Percentiles rank a stretch among this genome's conserved stretches.
Evolutionary conservation across 2,329 filamentous ascomycete species (phyloP).

Genomic region (Cercospora sp.): DNA sequence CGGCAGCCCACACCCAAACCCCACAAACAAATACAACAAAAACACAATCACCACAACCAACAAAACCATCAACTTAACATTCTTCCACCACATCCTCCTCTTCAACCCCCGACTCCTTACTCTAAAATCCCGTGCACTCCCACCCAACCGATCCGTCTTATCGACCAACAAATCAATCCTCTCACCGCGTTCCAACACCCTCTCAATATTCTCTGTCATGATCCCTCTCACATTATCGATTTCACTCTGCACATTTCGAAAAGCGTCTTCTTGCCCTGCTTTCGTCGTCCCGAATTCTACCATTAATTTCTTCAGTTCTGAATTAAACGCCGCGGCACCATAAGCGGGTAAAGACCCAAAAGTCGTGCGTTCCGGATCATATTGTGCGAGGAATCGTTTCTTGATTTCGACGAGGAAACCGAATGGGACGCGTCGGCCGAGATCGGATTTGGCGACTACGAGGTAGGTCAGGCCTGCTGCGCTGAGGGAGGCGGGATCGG

Average conservation of each 20-base stretch:
- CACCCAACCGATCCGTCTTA: slow-evolving; percentile 90
- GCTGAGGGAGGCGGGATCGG: slow-evolving; percentile 36
- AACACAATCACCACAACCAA: slow-evolving; percentile 70
- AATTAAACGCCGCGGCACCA: slow-evolving; percentile 85
- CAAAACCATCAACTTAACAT: slow-evolving; percentile 88
- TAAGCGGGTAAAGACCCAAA: slow-evolving; percentile 82
- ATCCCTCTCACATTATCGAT: slow-evolving; percentile 90
- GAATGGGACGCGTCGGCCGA: slow-evolving; percentile 87
- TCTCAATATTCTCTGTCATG: slow-evolving; percentile 94
- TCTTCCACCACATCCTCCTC: slow-evolving; percentile 99
- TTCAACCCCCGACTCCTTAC: slow-evolving; percentile 82
- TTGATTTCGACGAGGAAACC: slow-evolving; percentile 90
- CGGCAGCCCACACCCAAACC: slow-evolving; percentile 72
- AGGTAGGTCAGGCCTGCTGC: slow-evolving; percentile 85
- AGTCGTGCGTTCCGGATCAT: slow-evolving; percentile 65
- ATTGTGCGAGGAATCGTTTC: slow-evolving; percentile 76
- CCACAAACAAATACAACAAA: slow-evolving; percentile 69
- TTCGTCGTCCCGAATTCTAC: slow-evolving; percentile 79
- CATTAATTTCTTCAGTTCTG: slow-evolving; percentile 73
- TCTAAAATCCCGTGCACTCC: slow-evolving; percentile 85
- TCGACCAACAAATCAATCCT: slow-evolving; percentile 90
- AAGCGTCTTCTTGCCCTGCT: slow-evolving; percentile 74
- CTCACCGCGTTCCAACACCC: slow-evolving; percentile 84
- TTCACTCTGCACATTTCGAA: slow-evolving; percentile 79
- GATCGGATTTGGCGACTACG: slow-evolving; percentile 76